phyloP scores from a whole-genome alignment of 139 green algal species.

The Haematococcus sp. region DNA sequence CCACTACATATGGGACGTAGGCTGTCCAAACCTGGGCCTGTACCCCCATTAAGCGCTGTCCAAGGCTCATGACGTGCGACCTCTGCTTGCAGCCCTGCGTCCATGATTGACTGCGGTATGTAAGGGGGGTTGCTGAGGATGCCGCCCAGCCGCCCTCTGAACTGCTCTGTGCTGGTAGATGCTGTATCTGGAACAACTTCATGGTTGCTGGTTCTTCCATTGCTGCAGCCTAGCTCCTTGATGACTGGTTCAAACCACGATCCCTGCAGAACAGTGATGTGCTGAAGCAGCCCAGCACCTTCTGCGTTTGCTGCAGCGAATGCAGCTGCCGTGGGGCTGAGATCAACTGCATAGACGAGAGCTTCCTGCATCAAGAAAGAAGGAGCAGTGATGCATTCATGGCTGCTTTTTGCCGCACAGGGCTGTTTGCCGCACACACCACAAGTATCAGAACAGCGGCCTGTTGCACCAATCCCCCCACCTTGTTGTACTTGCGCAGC shows the following conservation, averaged over 20 bases:
- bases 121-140: conserved; percentile 94
- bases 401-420: too few relatives aligned
- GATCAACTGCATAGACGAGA: conserved; percentile 69
- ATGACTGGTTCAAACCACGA: conserved; percentile 67
- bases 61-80: conserved; percentile 82
- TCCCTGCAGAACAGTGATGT: conserved; percentile 50
- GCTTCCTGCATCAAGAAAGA: conserved; percentile 1
- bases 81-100: conserved; percentile 66
- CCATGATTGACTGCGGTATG: conserved; percentile 70
- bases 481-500: conserved; percentile 41
- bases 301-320: conserved; percentile 61
- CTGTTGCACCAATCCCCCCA: not conserved
- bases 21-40: conserved; percentile 57
- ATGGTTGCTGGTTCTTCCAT: not conserved
- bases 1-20: conserved; percentile 36
- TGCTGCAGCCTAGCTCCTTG: not conserved
- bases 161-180: not conserved
- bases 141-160: conserved; percentile 55
- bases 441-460: too few relatives aligned
- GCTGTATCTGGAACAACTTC: not conserved
- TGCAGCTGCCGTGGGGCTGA: conserved; percentile 43
- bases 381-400: not conserved
- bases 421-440: too few relatives aligned
- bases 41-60: conserved; percentile 79
- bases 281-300: not conserved